Base-by-base conservation (phyloP, 202 grass and related monocot genomes). In the Panicum virgatum region DNA sequence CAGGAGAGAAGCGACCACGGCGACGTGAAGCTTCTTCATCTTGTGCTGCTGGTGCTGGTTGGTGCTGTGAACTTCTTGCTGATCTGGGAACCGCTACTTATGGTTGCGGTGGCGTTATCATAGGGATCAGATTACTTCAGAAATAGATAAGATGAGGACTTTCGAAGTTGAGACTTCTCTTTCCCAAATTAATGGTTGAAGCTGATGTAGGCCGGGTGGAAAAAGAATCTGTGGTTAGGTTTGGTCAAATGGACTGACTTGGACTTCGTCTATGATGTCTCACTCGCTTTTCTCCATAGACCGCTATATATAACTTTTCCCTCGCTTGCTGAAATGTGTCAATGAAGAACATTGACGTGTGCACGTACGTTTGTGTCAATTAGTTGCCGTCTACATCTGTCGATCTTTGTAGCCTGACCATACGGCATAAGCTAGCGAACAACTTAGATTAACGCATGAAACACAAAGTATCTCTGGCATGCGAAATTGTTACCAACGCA, bases 221-320 rank as follows among this genome's bases (percentile, higher is more conserved):
- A n/a, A n/a, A n/a, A n/a, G n/a, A n/a, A n/a, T n/a, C n/a, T n/a
- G n/a, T 18, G 11, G 18, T 36, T 67, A 45, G 37, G 61, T 23
- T 9, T 37, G 66, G 72, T 84, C 62, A 76, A 68, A 59, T 60
- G 16, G 5, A 7, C 54, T 60, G 19, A 56, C 37, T 76, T 83
- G 37, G 26, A 76, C 19, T 68, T 26, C 3, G 50, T 67, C 71
- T 11, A 67, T 45, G 45, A 51, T 19, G 45, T 51, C 66, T 43
- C 12, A 0, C 25, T 72, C n/a, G n/a, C n/a, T n/a, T n/a, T n/a
- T 71, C 69, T 72, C 69, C 29, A 36, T n/a, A 1, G 4, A 36
- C 15, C 5, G 46, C 4, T 9, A 72, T 10, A 51, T 18, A n/a
- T 72, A 52, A 20, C 22, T 15, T 25, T n/a, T n/a, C n/a, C n/a